Percentiles rank a stretch among this genome's conserved stretches.
phyloP scores from a whole-genome alignment of 768 basidiomycete species.

The Auricularia sp. region DNA sequence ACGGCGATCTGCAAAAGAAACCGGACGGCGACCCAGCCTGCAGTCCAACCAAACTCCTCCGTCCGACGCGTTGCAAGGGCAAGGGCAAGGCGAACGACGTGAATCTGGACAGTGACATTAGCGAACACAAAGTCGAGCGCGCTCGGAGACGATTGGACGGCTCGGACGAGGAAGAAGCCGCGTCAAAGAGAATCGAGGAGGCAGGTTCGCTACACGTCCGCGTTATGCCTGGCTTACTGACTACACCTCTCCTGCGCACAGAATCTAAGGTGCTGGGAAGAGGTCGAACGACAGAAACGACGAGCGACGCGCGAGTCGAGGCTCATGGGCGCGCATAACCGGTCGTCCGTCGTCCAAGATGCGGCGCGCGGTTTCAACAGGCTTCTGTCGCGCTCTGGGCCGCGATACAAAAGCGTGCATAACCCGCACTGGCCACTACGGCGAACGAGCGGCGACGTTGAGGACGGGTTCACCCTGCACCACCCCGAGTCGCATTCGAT shows the following conservation, averaged over 20 bases:
- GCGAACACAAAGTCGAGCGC: conserved; percentile 16
- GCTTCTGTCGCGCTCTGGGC: no score
- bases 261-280: conserved; percentile 73
- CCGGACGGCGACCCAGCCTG: background rate
- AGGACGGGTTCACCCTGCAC: background rate
- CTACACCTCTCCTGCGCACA: conserved; percentile 19
- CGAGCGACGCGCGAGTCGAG: conserved; percentile 56
- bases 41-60: background rate
- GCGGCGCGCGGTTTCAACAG: background rate
- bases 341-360: background rate
- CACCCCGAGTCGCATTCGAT: background rate
- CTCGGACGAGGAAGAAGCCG: conserved; percentile 48
- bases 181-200: conserved; percentile 63
- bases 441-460: background rate
- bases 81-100: conserved; percentile 17
- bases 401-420: background rate
- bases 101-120: conserved; percentile 21
- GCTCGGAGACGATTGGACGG: conserved; percentile 17
- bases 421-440: background rate
- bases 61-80: conserved; percentile 11
- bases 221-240: background rate
- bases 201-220: conserved; percentile 27
- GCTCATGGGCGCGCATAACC: background rate
- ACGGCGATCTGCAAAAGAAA: background rate
- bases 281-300: conserved; percentile 63